These are phyloP conservation scores for Citeromyces hawaiiensis DNA, from an alignment of 1,139 yeast species.

Conservation along the genomic window DNA sequence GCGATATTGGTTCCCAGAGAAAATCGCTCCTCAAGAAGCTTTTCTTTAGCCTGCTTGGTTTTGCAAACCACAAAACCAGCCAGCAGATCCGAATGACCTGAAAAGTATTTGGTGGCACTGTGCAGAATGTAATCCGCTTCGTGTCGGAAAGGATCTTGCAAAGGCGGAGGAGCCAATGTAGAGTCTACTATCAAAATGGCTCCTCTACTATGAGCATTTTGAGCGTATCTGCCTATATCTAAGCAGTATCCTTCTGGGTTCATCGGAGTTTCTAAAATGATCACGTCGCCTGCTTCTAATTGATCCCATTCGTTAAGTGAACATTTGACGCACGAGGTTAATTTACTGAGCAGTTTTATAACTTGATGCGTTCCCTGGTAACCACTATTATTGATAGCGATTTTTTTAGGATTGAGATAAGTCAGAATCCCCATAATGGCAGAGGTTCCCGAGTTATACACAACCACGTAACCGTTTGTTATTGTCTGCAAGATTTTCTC, in stretches of 20 bases:
- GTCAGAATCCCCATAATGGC: conserved; percentile 74
- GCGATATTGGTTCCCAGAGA: conserved; percentile 72
- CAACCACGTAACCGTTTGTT: conserved; percentile 45
- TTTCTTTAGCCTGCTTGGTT: conserved; percentile 26
- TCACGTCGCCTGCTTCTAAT: conserved; percentile 53
- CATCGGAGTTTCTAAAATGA: conserved; percentile 79
- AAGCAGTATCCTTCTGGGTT: conserved; percentile 71
- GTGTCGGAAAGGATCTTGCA: conserved; percentile 64
- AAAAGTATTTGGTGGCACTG: conserved; percentile 85
- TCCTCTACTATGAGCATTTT: conserved; percentile 55
- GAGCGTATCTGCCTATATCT: conserved; percentile 50
- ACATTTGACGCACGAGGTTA: conserved; percentile 41
- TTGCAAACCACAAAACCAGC: conserved; percentile 72
- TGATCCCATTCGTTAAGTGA: conserved; percentile 31
- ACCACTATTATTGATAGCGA: conserved; percentile 58
- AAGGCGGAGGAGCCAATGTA: conserved; percentile 89
- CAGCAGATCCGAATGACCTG: conserved; percentile 83
- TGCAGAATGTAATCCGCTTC: conserved; percentile 84
- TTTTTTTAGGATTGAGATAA: conserved; percentile 53
- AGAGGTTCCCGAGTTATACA: conserved; percentile 69
- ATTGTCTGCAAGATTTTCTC: conserved; percentile 58
- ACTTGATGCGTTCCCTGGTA: conserved; percentile 79
- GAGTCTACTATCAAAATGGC: conserved; percentile 68
- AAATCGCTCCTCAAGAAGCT: conserved; percentile 49
- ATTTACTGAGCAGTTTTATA: conserved; percentile 48